phyloP scores from a whole-genome alignment of 345 rosid genomes.

The Leavenworthia alabamica region DNA sequence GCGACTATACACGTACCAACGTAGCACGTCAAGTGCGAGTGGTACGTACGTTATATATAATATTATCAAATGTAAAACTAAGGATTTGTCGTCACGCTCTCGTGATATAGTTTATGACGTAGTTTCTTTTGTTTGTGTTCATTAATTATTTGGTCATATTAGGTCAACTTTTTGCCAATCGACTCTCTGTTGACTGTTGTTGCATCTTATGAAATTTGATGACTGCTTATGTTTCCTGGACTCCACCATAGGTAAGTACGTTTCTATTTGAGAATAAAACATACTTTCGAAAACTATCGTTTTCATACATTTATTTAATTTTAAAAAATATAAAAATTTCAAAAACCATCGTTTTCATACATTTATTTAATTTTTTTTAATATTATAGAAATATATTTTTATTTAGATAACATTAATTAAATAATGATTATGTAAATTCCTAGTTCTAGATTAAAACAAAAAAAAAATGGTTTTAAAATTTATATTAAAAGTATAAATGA shows the following conservation, averaged over 20 bases:
- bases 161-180: not conserved
- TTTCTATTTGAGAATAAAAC: not conserved
- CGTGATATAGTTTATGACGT: not conserved
- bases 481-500: too few species aligned
- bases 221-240: not conserved
- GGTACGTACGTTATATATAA: not conserved
- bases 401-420: too few species aligned
- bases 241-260: not conserved
- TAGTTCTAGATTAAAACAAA: too few species aligned
- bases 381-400: too few species aligned
- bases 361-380: too few species aligned
- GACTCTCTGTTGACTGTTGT: not conserved
- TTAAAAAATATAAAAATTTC: too few species aligned
- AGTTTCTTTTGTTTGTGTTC: not conserved
- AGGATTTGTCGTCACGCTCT: not conserved
- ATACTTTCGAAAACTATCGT: too few species aligned
- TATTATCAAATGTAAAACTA: not conserved
- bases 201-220: not conserved
- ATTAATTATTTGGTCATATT: not conserved
- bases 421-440: too few species aligned
- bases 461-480: too few species aligned
- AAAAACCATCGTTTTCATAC: too few species aligned
- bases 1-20: not conserved
- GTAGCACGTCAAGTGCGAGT: conserved; percentile 12
- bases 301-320: too few species aligned